Conservation (phyloP, 306 rosid genomes). For the Ammopiptanthus mongolicus region DNA sequence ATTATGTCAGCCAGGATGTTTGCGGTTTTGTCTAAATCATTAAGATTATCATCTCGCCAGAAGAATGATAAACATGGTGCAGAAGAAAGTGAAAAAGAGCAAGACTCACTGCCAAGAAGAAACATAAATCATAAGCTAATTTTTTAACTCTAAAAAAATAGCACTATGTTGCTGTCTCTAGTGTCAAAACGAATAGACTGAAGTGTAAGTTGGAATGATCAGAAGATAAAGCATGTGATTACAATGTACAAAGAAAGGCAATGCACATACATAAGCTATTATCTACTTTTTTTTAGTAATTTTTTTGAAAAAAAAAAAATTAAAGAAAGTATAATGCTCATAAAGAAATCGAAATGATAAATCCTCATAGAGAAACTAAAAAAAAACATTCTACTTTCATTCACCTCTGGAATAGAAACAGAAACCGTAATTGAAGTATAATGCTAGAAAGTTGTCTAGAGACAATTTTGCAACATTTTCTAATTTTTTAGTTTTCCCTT, state of each 20-base stretch:
- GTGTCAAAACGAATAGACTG: not conserved
- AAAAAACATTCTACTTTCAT: not conserved
- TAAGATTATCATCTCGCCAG: conserved; percentile 30
- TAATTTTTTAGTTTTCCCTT: not conserved
- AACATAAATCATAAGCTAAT: conserved; percentile 5
- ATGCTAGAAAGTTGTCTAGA: not conserved
- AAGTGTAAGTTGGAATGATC: not conserved
- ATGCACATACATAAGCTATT: not conserved
- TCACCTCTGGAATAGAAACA: not conserved
- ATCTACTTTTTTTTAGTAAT: not conserved
- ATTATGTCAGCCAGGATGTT: conserved; percentile 47
- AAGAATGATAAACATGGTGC: conserved; percentile 63
- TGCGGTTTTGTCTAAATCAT: conserved; percentile 36
- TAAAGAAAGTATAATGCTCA: not conserved
- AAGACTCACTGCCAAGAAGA: conserved; percentile 62
- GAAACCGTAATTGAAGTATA: not conserved
- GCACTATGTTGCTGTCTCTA: not conserved
- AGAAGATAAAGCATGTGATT: not conserved
- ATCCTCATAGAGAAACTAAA: not conserved
- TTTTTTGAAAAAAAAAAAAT: too few relatives aligned
- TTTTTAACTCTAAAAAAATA: not conserved
- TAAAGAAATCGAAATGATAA: not conserved
- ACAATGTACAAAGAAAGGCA: not conserved
- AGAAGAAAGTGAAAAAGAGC: conserved; percentile 38
- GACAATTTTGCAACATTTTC: not conserved